A percentile compares a stretch with the other conserved stretches of the same genome.
phyloP scores from a whole-genome alignment of 306 rosid genomes.

The Dryas alaskensis region DNA sequence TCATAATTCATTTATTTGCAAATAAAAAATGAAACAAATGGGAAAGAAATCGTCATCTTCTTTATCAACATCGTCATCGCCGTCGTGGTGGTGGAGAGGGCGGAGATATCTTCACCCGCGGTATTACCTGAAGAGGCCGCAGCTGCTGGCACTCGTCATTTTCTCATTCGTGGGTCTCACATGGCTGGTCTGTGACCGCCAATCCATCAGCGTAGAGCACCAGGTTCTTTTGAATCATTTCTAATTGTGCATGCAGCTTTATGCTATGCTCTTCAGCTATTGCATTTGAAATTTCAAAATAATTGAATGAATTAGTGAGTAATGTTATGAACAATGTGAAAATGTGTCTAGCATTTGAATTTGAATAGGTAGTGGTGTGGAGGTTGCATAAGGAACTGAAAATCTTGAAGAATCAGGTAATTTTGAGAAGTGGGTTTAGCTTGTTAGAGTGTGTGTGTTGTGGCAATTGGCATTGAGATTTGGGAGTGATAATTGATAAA shows the following conservation, averaged over 20 bases:
- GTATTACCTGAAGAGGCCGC: conserved; percentile 44
- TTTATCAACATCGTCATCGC: conserved; percentile 19
- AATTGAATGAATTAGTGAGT: neutral
- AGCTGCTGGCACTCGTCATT: conserved; percentile 32
- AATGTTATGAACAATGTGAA: neutral
- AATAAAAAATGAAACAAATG: conserved; percentile 19
- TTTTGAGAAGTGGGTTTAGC: neutral
- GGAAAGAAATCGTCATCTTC: conserved; percentile 35
- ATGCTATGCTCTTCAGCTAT: neutral
- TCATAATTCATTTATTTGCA: neutral
- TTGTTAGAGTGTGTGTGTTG: conserved; percentile 6
- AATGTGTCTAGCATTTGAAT: neutral
- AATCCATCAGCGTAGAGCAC: conserved; percentile 28
- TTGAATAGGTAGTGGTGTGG: conserved; percentile 36
- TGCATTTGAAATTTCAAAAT: neutral
- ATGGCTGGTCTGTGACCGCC: conserved; percentile 40
- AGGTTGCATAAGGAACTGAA: conserved; percentile 42
- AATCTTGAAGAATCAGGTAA: conserved; percentile 35
- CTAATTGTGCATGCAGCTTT: neutral
- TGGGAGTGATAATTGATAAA: neutral
- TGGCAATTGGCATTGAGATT: neutral
- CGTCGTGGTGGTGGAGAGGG: conserved; percentile 4
- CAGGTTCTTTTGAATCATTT: conserved; percentile 19
- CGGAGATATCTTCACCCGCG: conserved; percentile 42
- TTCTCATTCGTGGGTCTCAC: conserved; percentile 28